Evolutionary conservation across 139 green algal genomes (phyloP), one percentile per base, ranked within the genome.

Genomic region (Closterium sp.): DNA sequence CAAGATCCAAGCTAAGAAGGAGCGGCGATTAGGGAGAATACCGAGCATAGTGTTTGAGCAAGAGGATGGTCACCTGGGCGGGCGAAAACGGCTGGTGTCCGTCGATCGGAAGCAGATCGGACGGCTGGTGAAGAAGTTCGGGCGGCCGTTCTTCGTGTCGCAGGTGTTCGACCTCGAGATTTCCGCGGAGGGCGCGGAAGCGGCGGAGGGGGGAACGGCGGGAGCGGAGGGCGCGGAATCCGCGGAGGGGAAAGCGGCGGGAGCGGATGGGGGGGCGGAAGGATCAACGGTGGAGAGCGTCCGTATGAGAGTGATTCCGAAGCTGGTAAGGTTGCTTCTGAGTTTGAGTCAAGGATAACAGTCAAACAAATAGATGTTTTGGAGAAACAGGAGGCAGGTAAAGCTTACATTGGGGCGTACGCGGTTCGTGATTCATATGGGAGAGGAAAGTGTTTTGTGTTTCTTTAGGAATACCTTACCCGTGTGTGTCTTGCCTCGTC

Each of bases 131-230:
- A 28, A 91, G 17, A 88, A 92, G 28, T 89, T 86, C 50, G 91
- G 91, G 24, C 91, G 88, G 24, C 90, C 88, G 21, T 89, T 94
- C 29, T 94, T 94, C 31, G n/a, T 94, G 24, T 94, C 91, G 28
- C 88, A 90, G 13, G 73, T 31, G 27, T 94, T 93, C 11, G 21
- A 94, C 24, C 88, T 94, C n/a, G 89, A 90, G 31, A 90, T 90
- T 17, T 19, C 27, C 85, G 70, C 22, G 88, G 24, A 85, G 31
- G 45, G 27, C 31, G 34, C 70, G 91, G 91, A 29, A n/a, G 90
- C 30, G 19, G 91, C 42, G 31, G 62, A 94, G 89, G 91, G 91
- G 28, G 85, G 32, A 27, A 27, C n/a, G 84, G 84, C 21, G 21
- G 19, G 84, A 29, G 84, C n/a, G n/a, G 84, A 30, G 84, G 84